Evolutionary conservation across 495 filamentous ascomycete species (phyloP).

Genomic region (Viridothelium virens): DNA sequence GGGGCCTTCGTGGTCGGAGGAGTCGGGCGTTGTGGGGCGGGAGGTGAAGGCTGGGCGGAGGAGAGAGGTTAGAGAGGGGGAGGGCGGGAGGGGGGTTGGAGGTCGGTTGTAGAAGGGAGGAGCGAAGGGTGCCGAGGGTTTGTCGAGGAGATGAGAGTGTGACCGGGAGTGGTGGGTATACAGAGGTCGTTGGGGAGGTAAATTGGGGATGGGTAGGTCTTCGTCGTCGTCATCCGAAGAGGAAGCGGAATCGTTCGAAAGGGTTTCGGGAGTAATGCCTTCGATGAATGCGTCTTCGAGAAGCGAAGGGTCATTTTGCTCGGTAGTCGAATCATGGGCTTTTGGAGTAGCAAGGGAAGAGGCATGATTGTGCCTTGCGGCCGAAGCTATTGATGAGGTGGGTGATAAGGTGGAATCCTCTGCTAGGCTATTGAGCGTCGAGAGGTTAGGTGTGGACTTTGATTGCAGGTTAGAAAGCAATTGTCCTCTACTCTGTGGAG

Average conservation of each 20-base stretch:
- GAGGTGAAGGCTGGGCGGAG: slow-evolving; percentile 64
- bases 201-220: slow-evolving; percentile 20
- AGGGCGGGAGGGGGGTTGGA: slow-evolving; percentile 70
- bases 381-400: neutral
- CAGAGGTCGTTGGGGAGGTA: slow-evolving; percentile 24
- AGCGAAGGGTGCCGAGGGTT: slow-evolving; percentile 29
- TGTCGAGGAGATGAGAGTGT: slow-evolving; percentile 30
- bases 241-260: slow-evolving; percentile 19
- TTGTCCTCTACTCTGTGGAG: slow-evolving; percentile 34
- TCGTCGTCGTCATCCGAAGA: slow-evolving; percentile 18
- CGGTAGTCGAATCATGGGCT: slow-evolving; percentile 17
- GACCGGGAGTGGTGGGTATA: slow-evolving; percentile 26
- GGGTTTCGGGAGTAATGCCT: slow-evolving; percentile 26
- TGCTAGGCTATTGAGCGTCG: slow-evolving; percentile 24
- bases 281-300: slow-evolving; percentile 31
- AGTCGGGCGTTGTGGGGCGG: slow-evolving; percentile 83
- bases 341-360: slow-evolving; percentile 11
- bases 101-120: slow-evolving; percentile 44
- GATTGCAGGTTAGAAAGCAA: slow-evolving; percentile 29
- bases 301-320: slow-evolving; percentile 24
- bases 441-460: slow-evolving; percentile 37
- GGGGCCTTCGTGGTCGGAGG: slow-evolving; percentile 77
- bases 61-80: slow-evolving; percentile 91
- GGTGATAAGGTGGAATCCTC: slow-evolving; percentile 13
- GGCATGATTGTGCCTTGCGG: neutral